A percentile compares a stretch with the other conserved stretches of the same genome.
Conservation (phyloP, 1,284 basidiomycete genomes). For the Heterobasidion irregulare region DNA sequence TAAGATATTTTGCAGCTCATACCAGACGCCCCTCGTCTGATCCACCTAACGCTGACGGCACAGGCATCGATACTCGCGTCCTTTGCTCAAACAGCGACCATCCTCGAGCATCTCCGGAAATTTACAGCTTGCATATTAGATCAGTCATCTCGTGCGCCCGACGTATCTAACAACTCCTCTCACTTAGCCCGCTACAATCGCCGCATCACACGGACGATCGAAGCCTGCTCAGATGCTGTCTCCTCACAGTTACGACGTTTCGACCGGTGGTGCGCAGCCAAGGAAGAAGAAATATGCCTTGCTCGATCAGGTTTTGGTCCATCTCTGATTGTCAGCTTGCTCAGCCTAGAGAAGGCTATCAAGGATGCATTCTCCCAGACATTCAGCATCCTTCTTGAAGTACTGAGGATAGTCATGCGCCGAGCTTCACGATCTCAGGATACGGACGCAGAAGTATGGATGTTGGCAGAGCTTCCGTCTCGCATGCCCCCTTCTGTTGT, state of each 20-base stretch:
- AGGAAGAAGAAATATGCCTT: conserved; percentile 57
- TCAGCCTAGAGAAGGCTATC: conserved; percentile 53
- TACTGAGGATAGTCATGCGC: conserved; percentile 22
- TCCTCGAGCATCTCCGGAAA: conserved; percentile 48
- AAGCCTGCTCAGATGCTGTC: conserved; percentile 76
- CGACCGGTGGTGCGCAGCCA: conserved; percentile 61
- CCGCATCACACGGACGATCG: conserved; percentile 49
- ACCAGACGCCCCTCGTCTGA: conserved; percentile 44
- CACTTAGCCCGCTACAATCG: conserved; percentile 11
- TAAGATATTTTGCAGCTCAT: conserved; percentile 28
- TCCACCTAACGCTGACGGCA: conserved; percentile 55
- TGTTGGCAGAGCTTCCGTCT: conserved; percentile 29
- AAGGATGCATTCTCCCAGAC: conserved; percentile 45
- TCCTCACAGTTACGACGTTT: conserved; percentile 49
- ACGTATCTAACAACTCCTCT: conserved; percentile 10
- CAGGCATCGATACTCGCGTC: conserved; percentile 54
- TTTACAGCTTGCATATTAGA: conserved; percentile 43
- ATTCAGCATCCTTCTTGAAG: conserved; percentile 45
- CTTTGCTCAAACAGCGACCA: conserved; percentile 49
- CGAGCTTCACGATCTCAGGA: conserved; percentile 22
- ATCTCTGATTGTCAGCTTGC: conserved; percentile 54
- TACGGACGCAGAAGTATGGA: conserved; percentile 27
- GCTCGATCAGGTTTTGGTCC: conserved; percentile 37
- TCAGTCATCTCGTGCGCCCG: conserved; percentile 13
- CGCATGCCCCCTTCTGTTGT: conserved; percentile 39